phyloP scores from a whole-genome alignment of 371 early-diverging fungal genomes.

The Rhizomucor miehei region DNA sequence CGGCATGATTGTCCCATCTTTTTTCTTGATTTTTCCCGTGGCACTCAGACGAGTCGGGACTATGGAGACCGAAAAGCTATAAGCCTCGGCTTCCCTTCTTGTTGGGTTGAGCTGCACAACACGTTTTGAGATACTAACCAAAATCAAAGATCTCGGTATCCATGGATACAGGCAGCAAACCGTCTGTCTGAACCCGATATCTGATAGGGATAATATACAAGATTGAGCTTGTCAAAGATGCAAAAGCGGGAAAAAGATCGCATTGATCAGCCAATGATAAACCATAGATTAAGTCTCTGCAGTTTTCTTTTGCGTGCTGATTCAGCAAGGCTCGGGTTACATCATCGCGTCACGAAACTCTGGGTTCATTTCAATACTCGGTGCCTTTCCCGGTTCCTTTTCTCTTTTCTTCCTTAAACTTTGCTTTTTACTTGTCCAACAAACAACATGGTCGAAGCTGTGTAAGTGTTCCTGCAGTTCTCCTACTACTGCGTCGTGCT shows the following conservation, averaged over 20 bases:
- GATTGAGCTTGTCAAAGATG: neutral
- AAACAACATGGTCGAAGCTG: conserved; percentile 20
- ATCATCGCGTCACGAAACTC: conserved; percentile 10
- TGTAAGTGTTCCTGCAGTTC: conserved; percentile 12
- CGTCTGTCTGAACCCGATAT: neutral
- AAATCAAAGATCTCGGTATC: neutral
- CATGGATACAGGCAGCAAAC: neutral
- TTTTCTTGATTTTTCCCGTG: conserved; percentile 14
- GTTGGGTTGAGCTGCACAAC: neutral
- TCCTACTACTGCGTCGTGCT: neutral
- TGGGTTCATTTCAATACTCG: conserved; percentile 3
- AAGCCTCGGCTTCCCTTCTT: neutral
- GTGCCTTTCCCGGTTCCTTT: neutral
- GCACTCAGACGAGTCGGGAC: conserved; percentile 8
- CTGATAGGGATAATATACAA: neutral
- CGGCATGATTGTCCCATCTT: conserved; percentile 14
- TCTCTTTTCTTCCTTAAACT: conserved; percentile 11
- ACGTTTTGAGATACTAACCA: neutral
- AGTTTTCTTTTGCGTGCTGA: conserved; percentile 1
- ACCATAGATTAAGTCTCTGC: conserved; percentile 5
- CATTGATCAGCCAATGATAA: conserved; percentile 5
- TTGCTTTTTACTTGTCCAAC: neutral
- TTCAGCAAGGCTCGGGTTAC: conserved; percentile 15
- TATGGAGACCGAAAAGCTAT: conserved; percentile 9
- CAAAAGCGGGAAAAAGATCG: neutral